Percentiles rank a stretch among this genome's conserved stretches.
These are phyloP conservation scores for Saraca asoca DNA, from an alignment of 331 rosid species.

Conservation along the genomic window DNA sequence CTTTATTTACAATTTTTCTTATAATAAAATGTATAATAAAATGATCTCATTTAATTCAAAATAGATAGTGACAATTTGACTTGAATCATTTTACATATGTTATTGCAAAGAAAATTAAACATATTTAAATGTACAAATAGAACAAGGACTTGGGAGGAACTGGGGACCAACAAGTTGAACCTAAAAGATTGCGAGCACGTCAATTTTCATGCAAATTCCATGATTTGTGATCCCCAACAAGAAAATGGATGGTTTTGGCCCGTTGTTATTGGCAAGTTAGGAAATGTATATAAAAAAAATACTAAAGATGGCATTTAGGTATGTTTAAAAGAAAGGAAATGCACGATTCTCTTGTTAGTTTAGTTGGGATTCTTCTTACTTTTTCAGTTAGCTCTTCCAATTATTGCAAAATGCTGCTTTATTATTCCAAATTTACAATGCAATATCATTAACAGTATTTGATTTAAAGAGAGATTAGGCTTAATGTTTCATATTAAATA, in stretches of 20 bases:
- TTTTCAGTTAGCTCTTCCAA: background rate
- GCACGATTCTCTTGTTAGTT: background rate
- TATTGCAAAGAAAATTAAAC: no score
- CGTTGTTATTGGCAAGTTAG: background rate
- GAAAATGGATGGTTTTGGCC: background rate
- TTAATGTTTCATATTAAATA: no score
- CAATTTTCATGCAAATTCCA: slow-evolving; percentile 16
- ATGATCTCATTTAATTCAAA: no score
- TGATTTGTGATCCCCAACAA: background rate
- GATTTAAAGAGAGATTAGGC: no score
- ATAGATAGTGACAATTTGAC: no score
- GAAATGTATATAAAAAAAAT: no score
- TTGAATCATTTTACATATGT: no score
- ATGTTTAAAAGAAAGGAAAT: no score
- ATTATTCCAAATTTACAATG: background rate
- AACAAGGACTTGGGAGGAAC: slow-evolving; percentile 9
- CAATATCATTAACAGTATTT: background rate
- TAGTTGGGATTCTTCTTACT: slow-evolving; percentile 18
- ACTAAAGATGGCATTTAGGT: no score
- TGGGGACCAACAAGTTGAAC: background rate
- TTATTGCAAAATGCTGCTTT: background rate
- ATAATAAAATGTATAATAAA: no score
- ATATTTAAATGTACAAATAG: no score
- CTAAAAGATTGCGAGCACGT: slow-evolving; percentile 9
- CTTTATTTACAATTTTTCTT: no score